Evolutionary conservation across 140 eudicot genomes (phyloP), one percentile per base, ranked within the genome.

Genomic region (Ambrosia hybrid): DNA sequence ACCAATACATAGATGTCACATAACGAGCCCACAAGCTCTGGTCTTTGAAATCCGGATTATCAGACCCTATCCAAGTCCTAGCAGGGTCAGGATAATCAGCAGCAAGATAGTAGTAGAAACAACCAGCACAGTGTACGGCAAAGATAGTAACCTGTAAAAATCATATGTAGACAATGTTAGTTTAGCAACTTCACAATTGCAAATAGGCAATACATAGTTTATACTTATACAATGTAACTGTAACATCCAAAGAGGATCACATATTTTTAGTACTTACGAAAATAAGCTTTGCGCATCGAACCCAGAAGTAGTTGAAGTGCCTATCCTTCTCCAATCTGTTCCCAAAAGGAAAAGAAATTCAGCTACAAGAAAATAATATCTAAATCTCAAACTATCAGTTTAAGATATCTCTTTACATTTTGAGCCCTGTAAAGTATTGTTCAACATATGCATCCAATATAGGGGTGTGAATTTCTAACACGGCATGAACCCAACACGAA

Each of bases 241-340:
- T 64, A 64, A 34, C 53, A 39, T 39, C 6, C 5, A n/a, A 4
- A 38, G 49, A 5, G 16, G 3, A 21, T 51, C 58, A 61, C 49
- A 13, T 16, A 8, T 34, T 2, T 15, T 64, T 9, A 14, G 15
- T 62, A 85, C 98, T 86, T 91, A 91, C 98, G 68, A 76, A 87
- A 13, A 87, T 73, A 77, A 92, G 90, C 88, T 83, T 92, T 6
- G 86, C 80, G 43, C 92, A 89, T 64, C 98, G 79, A 68, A 89
- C 92, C 85, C 95, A 85, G 66, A 89, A 87, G 88, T 92, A 92
- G 82, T 84, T 92, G 83, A 85, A 85, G 72, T 85, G 74, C 76
- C 82, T 81, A 87, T 92, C 90, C 76, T 92, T 92, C 92, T 92
- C 98, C 90, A 89, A 60, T 64, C 98, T 91, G 88, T 64, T 57